Percentiles rank a stretch among this genome's conserved stretches.
phyloP scores from a whole-genome alignment of 352 stramenopile species.

The Globisporangium barbulae region DNA sequence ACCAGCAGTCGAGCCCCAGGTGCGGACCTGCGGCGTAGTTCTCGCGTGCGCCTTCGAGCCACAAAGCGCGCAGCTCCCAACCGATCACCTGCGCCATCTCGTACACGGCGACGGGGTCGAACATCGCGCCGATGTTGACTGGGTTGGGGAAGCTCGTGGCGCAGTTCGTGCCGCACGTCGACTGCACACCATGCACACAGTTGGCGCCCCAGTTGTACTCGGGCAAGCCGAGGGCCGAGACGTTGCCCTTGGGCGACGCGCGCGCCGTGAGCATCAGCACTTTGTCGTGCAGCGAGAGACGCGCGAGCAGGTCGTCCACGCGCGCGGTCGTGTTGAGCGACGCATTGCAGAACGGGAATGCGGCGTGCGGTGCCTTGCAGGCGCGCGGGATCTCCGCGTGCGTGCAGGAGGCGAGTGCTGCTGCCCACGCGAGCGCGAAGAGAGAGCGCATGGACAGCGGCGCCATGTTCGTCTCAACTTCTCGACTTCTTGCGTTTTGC shows the following conservation, averaged over 20 bases:
- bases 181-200: constrained; percentile 90
- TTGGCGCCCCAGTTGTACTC: constrained; percentile 94
- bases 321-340: constrained; percentile 52
- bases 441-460: background rate
- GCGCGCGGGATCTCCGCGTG: constrained; percentile 47
- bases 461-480: background rate
- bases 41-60: constrained; percentile 71
- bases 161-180: constrained; percentile 67
- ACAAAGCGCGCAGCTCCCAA: constrained; percentile 74
- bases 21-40: constrained; percentile 62
- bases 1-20: constrained; percentile 91
- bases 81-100: constrained; percentile 88
- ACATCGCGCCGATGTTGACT: constrained; percentile 85
- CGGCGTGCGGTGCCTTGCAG: constrained; percentile 28
- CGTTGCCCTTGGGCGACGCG: constrained; percentile 61
- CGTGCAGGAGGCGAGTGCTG: background rate
- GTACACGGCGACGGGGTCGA: constrained; percentile 76
- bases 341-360: constrained; percentile 78
- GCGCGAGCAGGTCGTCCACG: constrained; percentile 73
- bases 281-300: constrained; percentile 72
- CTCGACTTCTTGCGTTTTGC: background rate
- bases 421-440: background rate
- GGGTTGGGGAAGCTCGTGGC: constrained; percentile 92
- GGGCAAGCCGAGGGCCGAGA: constrained; percentile 78
- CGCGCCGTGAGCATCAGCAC: constrained; percentile 65